These are phyloP conservation scores for Stropharia rugosoannulata DNA, from an alignment of 768 basidiomycete genomes.

Conservation along the genomic window DNA sequence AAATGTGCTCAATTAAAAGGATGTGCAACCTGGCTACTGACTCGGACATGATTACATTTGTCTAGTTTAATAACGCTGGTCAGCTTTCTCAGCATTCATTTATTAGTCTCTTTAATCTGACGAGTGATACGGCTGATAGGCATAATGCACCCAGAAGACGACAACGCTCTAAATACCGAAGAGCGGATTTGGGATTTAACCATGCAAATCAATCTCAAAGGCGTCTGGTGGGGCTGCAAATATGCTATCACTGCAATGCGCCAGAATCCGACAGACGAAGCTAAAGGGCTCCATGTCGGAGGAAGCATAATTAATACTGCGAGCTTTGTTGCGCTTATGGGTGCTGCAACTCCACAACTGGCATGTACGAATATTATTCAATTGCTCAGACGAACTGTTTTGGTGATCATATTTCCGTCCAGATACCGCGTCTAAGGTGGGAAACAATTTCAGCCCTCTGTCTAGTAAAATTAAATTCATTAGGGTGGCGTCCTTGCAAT, in stretches of 20 bases:
- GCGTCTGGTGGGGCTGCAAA: conserved; percentile 99
- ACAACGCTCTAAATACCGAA: conserved; percentile 94
- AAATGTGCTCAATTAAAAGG: background rate
- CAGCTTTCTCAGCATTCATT: background rate
- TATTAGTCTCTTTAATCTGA: background rate
- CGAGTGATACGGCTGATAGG: conserved; percentile 40
- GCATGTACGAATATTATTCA: conserved; percentile 54
- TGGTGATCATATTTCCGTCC: conserved; percentile 15
- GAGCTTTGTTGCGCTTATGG: conserved; percentile 93
- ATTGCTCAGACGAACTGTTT: background rate
- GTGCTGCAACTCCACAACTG: conserved; percentile 97
- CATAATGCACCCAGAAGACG: conserved; percentile 98
- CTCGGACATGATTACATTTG: background rate
- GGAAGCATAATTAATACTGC: conserved; percentile 98
- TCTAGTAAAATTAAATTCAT: background rate
- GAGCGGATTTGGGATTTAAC: conserved; percentile 96
- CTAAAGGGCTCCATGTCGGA: conserved; percentile 76
- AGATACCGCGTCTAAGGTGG: conserved; percentile 95
- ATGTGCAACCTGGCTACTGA: background rate
- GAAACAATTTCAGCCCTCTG: background rate
- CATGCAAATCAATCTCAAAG: conserved; percentile 94
- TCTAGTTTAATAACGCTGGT: conserved; percentile 93
- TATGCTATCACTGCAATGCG: conserved; percentile 97
- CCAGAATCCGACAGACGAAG: conserved; percentile 79
- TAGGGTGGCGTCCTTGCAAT: conserved; percentile 97